Evolutionary conservation across 2,329 filamentous ascomycete genomes (phyloP), one percentile per base, ranked within the genome.

Genomic region (Fusarium buxicola): DNA sequence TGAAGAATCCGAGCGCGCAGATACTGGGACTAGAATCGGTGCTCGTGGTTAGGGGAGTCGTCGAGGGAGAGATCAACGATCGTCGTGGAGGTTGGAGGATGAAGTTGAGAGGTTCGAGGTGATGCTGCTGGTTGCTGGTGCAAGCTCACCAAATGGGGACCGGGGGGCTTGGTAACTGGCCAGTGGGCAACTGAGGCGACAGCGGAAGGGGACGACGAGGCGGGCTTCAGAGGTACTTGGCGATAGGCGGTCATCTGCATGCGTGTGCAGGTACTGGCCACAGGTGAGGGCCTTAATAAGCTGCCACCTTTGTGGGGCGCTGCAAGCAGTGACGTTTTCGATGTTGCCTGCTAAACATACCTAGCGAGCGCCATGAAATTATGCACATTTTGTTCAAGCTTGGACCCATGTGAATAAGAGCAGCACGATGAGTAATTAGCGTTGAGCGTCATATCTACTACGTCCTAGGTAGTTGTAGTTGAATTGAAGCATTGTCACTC

Each of bases 251-350:
- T 18, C 45, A 15, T 30, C 27, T 27, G 43, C 58, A 7, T 43
- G 45, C 28, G 15, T n/a, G 13, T 3, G n/a, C 15, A 66, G 51
- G 74, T 75, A 75, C 50, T 15, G 30, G 31, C 21, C 30, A 18
- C 24, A 38, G 39, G 43, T 46, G 30, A 53, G 12, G 41, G 44
- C 58, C 59, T 60, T 53, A 58, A 47, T 65, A 65, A 65, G 63
- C 63, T 39, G 52, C 38, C 27, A 43, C 48, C 8, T n/a, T 36
- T 55, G 69, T 70, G 69, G 66, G 67, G n/a, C n/a, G 58, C 63
- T 35, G 8, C 27, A 31, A 58, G 45, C 49, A 73, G 73, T 75
- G 73, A 75, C 73, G 73, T 73, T 75, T 70, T 73, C 72, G 70
- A 74, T 74, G 73, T 70, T 74, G 73, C 72, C 72, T 73, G 70